These are phyloP conservation scores for Paramyrothecium sp. DNA, from an alignment of 2,329 filamentous ascomycete species.

Conservation along the genomic window DNA sequence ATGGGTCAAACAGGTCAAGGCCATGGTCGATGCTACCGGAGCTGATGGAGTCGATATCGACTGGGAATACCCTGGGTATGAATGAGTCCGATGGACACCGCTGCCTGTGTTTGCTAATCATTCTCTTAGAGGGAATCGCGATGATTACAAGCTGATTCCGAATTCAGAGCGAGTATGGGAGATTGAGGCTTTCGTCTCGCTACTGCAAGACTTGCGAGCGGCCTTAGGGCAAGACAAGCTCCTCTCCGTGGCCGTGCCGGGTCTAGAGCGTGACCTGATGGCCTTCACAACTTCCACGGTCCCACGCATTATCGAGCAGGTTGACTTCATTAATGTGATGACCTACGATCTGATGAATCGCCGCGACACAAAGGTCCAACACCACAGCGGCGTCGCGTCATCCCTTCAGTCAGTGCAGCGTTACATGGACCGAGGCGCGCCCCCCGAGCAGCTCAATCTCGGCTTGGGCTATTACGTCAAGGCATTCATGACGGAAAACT, in stretches of 20 bases:
- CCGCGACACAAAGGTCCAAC: conserved; percentile 60
- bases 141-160: conserved; percentile 64
- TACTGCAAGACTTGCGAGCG: conserved; percentile 57
- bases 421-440: conserved; percentile 56
- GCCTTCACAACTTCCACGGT: conserved; percentile 60
- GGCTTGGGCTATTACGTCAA: conserved; percentile 69
- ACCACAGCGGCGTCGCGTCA: conserved; percentile 61
- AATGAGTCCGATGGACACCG: neutral
- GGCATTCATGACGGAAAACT: conserved; percentile 54
- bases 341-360: conserved; percentile 71
- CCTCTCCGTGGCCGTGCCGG: conserved; percentile 68
- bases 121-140: conserved; percentile 58
- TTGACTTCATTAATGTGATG: conserved; percentile 71
- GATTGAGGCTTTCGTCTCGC: conserved; percentile 60
- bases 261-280: conserved; percentile 63
- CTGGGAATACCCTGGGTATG: conserved; percentile 60
- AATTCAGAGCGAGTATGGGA: conserved; percentile 61
- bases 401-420: conserved; percentile 54
- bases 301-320: conserved; percentile 53
- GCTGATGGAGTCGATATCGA: conserved; percentile 67
- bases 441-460: conserved; percentile 54
- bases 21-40: conserved; percentile 59
- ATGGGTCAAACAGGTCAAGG: conserved; percentile 64
- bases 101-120: neutral
- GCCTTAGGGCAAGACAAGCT: conserved; percentile 56